Conservation (phyloP, 192 early-diverging fungal species). For the Backusella sp. region DNA sequence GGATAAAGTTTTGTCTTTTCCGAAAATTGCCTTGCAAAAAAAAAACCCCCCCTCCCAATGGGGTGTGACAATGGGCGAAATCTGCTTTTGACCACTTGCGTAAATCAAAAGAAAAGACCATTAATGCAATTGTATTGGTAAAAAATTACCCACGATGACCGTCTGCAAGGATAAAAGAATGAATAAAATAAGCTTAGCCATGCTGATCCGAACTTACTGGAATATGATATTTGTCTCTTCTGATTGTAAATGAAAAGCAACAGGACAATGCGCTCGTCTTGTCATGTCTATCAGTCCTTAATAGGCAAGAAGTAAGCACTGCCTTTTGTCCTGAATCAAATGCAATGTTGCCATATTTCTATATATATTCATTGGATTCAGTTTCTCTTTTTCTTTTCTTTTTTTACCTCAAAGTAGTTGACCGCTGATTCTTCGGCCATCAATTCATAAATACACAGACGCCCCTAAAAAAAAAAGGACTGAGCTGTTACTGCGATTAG, state of each 20-base stretch:
- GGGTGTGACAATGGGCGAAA: no score
- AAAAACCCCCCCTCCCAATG: no score
- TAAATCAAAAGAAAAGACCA: background rate
- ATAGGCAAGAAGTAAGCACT: constrained; percentile 88
- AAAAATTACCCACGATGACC: constrained; percentile 70
- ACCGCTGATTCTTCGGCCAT: constrained; percentile 94
- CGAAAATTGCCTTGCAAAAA: no score
- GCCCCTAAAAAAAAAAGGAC: constrained; percentile 4
- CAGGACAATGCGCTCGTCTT: constrained; percentile 63
- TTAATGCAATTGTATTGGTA: constrained; percentile 53
- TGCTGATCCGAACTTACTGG: background rate
- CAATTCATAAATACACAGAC: constrained; percentile 62
- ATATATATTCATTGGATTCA: background rate
- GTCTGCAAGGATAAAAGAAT: constrained; percentile 21
- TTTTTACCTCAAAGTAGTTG: constrained; percentile 90
- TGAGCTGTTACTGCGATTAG: background rate
- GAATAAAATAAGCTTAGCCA: background rate
- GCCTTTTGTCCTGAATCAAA: constrained; percentile 97
- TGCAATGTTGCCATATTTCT: constrained; percentile 96
- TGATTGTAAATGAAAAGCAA: constrained; percentile 95
- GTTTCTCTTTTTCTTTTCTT: background rate
- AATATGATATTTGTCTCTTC: constrained; percentile 93
- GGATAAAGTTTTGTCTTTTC: no score
- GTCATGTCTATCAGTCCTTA: constrained; percentile 58
- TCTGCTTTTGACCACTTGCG: no score